These are phyloP conservation scores for Chrysoporthe austroafricana DNA, from an alignment of 2,329 filamentous ascomycete genomes.

Conservation along the genomic window DNA sequence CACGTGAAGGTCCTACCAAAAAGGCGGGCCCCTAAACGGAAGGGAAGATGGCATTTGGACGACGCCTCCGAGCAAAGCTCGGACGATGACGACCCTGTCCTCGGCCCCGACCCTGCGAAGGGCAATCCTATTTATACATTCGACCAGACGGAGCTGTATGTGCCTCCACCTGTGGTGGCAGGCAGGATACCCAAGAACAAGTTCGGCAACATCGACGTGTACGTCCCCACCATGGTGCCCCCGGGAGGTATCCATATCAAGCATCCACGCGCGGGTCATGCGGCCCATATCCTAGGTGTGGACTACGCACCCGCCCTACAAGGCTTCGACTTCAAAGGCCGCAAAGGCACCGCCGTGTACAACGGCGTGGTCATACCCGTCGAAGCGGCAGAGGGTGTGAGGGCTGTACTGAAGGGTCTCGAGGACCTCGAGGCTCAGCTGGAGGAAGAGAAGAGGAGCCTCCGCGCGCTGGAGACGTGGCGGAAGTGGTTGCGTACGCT, in stretches of 20 bases:
- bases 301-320: conserved; percentile 90
- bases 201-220: conserved; percentile 93
- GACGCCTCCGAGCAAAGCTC: conserved; percentile 51
- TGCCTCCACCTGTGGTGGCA: conserved; percentile 73
- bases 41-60: conserved; percentile 23
- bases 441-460: conserved; percentile 65
- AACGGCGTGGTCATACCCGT: conserved; percentile 76
- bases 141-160: conserved; percentile 73
- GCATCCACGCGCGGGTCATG: conserved; percentile 64
- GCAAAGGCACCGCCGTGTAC: conserved; percentile 82
- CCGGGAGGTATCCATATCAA: conserved; percentile 76
- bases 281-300: conserved; percentile 75
- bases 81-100: conserved; percentile 48
- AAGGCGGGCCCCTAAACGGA: conserved; percentile 41
- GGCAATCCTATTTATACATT: conserved; percentile 63
- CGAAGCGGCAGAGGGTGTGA: conserved; percentile 73
- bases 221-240: conserved; percentile 90
- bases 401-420: conserved; percentile 69
- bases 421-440: conserved; percentile 66
- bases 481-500: conserved; percentile 77
- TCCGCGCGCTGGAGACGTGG: conserved; percentile 70
- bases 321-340: conserved; percentile 85
- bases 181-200: conserved; percentile 86
- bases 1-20: conserved; percentile 75
- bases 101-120: conserved; percentile 46